Conservation (phyloP, 2,329 filamentous ascomycete species). For the Blastomyces emzantsi region DNA sequence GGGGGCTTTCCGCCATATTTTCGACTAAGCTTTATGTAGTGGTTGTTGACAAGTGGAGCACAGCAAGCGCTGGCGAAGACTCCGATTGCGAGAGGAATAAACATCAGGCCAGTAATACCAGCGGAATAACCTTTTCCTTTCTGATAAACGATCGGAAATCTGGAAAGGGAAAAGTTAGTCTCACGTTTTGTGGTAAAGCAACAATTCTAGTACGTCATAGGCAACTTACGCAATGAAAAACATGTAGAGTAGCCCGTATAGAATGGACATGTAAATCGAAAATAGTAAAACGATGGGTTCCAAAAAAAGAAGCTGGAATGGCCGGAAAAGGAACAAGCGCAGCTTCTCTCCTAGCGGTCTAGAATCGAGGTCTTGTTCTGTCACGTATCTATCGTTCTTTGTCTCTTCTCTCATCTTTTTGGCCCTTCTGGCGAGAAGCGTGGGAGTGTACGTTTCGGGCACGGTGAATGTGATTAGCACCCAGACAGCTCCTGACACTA, state of each 20-base stretch:
- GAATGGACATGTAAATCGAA: constrained; percentile 73
- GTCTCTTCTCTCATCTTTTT: constrained; percentile 61
- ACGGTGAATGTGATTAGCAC: constrained; percentile 77
- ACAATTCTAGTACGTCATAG: constrained; percentile 32
- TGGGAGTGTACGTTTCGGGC: constrained; percentile 79
- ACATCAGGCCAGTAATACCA: constrained; percentile 71
- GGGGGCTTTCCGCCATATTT: constrained; percentile 64
- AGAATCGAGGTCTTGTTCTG: constrained; percentile 69
- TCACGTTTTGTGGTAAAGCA: background rate
- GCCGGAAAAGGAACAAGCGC: constrained; percentile 65
- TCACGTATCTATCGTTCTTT: constrained; percentile 59
- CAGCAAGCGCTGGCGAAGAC: constrained; percentile 59
- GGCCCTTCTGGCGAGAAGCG: constrained; percentile 62
- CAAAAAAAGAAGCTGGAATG: constrained; percentile 74
- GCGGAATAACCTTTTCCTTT: constrained; percentile 69
- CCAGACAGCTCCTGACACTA: constrained; percentile 62
- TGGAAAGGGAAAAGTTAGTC: constrained; percentile 19
- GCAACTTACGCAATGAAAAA: constrained; percentile 46
- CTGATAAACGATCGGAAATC: constrained; percentile 57
- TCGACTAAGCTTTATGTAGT: constrained; percentile 58
- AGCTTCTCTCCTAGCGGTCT: constrained; percentile 61
- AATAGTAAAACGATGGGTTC: constrained; percentile 82
- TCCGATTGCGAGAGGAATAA: constrained; percentile 71
- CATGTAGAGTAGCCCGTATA: constrained; percentile 47
- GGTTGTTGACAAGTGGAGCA: constrained; percentile 66